Evolutionary conservation across 1,284 basidiomycete species (phyloP), one percentile per base, ranked within the genome.

Genomic region (Prillingera fragicola): DNA sequence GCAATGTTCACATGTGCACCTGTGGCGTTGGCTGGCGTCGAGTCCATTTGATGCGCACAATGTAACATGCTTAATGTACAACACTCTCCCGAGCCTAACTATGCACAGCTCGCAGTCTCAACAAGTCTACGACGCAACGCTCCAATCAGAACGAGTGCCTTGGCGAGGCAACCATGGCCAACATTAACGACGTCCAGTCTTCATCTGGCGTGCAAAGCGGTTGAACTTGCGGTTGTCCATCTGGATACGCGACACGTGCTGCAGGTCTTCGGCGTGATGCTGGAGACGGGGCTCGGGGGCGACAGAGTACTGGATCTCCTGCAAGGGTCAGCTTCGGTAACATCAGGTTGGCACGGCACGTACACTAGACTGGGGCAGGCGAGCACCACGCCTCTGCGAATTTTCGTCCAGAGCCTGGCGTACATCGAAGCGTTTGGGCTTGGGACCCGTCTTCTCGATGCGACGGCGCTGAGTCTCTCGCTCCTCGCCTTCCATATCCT

Each of bases 161-260:
- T n/a, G n/a, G n/a, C n/a, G n/a, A n/a, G n/a, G n/a, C n/a, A n/a
- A n/a, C n/a, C n/a, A n/a, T n/a, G n/a, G n/a, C n/a, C n/a, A n/a
- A n/a, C 9, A 28, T 28, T 28, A 33, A 8, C 18, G n/a, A 18
- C 32, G 32, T n/a, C 32, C 32, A 18, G 18, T 21, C 49, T 58
- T 60, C 51, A 68, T 56, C 53, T 65, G 61, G 52, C 65, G 57
- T 14, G 65, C 63, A 38, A 69, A 69, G 33, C 58, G 59, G 57
- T 69, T 67, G 56, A 69, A 69, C 50, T 67, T 67, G 33, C 49
- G 56, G 50, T 69, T 69, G 48, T 69, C 67, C 52, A 43, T 47
- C 44, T 65, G 63, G 37, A 67, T 57, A 32, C 62, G 59, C 15
- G 57, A 54, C n/a, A 66, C 60, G 36, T 66, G 60, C 38, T 56